Conservation (phyloP, 768 basidiomycete genomes). For the Lepiota brunneoincarnata region DNA sequence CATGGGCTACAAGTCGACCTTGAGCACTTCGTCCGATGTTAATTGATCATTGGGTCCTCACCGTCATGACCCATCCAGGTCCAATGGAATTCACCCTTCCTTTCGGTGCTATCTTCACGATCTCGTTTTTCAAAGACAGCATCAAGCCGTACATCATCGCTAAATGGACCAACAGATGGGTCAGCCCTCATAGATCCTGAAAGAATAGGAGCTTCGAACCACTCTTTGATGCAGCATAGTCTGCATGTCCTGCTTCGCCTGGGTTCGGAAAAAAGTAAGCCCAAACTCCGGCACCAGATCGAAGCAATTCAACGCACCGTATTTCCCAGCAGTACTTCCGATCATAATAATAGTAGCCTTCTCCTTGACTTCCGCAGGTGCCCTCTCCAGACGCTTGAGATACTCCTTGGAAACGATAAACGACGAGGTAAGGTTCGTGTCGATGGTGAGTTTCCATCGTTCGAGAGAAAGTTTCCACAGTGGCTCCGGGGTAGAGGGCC, state of each 20-base stretch:
- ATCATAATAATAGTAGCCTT: conserved; percentile 63
- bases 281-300: background rate
- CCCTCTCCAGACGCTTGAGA: conserved; percentile 41
- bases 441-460: conserved; percentile 61
- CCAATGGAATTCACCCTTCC: conserved; percentile 71
- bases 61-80: conserved; percentile 67
- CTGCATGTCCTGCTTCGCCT: conserved; percentile 61
- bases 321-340: conserved; percentile 72
- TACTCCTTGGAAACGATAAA: conserved; percentile 78
- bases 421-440: conserved; percentile 61
- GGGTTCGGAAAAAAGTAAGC: background rate
- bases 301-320: conserved; percentile 34
- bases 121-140: conserved; percentile 74
- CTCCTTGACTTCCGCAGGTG: conserved; percentile 39
- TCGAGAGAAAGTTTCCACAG: conserved; percentile 57
- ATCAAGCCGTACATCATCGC: conserved; percentile 75
- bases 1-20: conserved; percentile 38
- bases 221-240: conserved; percentile 68
- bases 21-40: background rate
- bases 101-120: conserved; percentile 68
- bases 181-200: background rate
- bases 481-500: conserved; percentile 40
- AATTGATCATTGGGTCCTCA: conserved; percentile 9
- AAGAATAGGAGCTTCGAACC: conserved; percentile 35
- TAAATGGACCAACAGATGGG: conserved; percentile 17